Percentiles rank a stretch among this genome's conserved stretches.
Conservation (phyloP, 2,329 filamentous ascomycete genomes). For the Dothistroma pini region DNA sequence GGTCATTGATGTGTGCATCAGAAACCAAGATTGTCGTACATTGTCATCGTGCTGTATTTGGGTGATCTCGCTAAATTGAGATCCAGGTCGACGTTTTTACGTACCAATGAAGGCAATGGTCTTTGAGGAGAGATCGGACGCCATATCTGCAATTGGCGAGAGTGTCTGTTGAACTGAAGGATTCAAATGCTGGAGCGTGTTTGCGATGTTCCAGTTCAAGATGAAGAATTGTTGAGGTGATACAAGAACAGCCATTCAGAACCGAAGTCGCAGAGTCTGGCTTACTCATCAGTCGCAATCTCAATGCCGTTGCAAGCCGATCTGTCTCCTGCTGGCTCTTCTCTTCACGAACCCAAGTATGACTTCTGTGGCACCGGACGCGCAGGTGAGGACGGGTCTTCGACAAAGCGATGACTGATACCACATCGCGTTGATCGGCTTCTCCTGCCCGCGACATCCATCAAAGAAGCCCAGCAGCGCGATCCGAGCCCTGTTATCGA, state of each 20-base stretch:
- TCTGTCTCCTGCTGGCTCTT: not conserved
- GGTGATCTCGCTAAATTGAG: not conserved
- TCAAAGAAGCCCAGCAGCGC: too few species aligned
- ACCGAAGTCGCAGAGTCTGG: not conserved
- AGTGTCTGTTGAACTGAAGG: not conserved
- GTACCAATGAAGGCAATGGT: slow-evolving; percentile 29
- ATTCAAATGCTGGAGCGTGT: too few species aligned
- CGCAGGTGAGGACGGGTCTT: too few species aligned
- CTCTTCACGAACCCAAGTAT: too few species aligned
- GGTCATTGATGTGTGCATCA: not conserved
- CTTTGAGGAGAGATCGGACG: slow-evolving; percentile 19
- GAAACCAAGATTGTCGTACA: not conserved
- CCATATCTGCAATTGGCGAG: slow-evolving; percentile 9
- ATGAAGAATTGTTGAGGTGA: not conserved
- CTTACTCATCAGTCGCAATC: not conserved
- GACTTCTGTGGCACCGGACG: too few species aligned
- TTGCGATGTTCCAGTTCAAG: too few species aligned
- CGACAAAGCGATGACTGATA: too few species aligned
- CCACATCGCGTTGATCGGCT: too few species aligned
- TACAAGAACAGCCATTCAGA: not conserved
- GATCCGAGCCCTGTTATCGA: too few species aligned
- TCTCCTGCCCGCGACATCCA: too few species aligned
- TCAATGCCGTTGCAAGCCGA: not conserved
- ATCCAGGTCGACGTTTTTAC: not conserved
- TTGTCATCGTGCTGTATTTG: not conserved